Evolutionary conservation across 1,284 basidiomycete species (phyloP), one percentile per base, ranked within the genome.

Genomic region (Salmacisia buchloeana): DNA sequence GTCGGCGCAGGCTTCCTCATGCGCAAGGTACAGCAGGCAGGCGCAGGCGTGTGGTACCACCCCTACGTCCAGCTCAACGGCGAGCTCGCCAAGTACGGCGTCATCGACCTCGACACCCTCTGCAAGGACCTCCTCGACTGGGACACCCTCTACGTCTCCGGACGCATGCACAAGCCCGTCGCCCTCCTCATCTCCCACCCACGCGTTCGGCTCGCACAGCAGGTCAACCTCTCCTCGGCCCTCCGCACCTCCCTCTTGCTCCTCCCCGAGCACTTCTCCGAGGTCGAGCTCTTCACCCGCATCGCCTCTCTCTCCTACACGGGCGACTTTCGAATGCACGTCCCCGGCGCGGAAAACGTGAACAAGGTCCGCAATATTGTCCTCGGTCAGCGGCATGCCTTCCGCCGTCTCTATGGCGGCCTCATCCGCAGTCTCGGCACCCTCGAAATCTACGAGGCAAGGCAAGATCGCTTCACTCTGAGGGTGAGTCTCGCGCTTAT

Each of bases 41-140:
- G 87, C 2, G 94, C 94, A 0, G 92, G 91, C 4, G 85, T 97
- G 38, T 99, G 94, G 94, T 79, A 79, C 68, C 69, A 75, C 29
- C 77, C 77, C 3, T 79, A 79, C 59, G 67, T 79, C 62, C 59
- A 41, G 58, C 54, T 72, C 21, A 67, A 69, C 6, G 72, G 70
- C 13, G 75, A 96, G 90, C 88, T 85, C 59, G 90, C 97, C 82
- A 99, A 99, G 82, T 99, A 99, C 80, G 94, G 94, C n/a, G 88
- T 97, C 29, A 93, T 94, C 35, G 92, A 91, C 0, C 86, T 96
- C 7, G 90, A 94, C 72, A 88, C 88, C 63, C 85, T 99, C 33
- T 92, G 90, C 71, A 85, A 87, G 0, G 96, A 99, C 79, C 83
- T 98, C 43, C 84, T 94, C 45, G 90, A 92, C 74, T 99, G 96